These are phyloP conservation scores for Barnettozyma botsteinii DNA, from an alignment of 805 yeast genomes.

Conservation along the genomic window DNA sequence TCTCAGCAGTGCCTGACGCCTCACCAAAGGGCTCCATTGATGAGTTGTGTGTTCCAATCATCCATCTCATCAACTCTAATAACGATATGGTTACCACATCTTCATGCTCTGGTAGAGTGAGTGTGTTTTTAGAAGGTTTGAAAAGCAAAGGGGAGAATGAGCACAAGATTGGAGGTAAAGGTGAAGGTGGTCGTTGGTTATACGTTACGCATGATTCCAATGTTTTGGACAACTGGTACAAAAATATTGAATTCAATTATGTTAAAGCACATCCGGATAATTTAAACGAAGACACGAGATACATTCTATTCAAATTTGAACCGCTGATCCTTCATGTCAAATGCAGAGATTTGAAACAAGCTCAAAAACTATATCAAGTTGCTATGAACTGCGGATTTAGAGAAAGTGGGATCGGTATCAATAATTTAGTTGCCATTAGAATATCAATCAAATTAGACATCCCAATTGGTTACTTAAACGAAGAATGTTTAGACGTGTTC, in stretches of 20 bases:
- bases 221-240: constrained; percentile 44
- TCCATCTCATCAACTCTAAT: constrained; percentile 57
- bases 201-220: constrained; percentile 65
- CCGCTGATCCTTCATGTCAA: constrained; percentile 82
- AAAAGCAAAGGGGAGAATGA: constrained; percentile 32
- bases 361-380: constrained; percentile 54
- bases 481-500: constrained; percentile 27
- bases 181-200: constrained; percentile 83
- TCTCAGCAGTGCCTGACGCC: constrained; percentile 46
- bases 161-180: constrained; percentile 69
- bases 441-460: constrained; percentile 68
- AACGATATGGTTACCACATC: constrained; percentile 77
- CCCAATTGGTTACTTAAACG: constrained; percentile 59
- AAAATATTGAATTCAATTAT: constrained; percentile 22
- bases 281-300: constrained; percentile 35
- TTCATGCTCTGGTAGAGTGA: constrained; percentile 82
- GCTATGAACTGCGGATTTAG: constrained; percentile 86
- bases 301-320: constrained; percentile 71
- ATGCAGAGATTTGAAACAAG: constrained; percentile 55
- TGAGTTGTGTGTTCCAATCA: constrained; percentile 63
- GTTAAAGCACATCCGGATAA: constrained; percentile 8
- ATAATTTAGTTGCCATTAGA: constrained; percentile 72
- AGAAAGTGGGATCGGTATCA: constrained; percentile 80
- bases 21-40: constrained; percentile 91
- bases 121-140: constrained; percentile 73